A percentile compares a stretch with the other conserved stretches of the same genome.
These are phyloP conservation scores for Sporothrix mexicana DNA, from an alignment of 2,329 filamentous ascomycete genomes.

Conservation along the genomic window DNA sequence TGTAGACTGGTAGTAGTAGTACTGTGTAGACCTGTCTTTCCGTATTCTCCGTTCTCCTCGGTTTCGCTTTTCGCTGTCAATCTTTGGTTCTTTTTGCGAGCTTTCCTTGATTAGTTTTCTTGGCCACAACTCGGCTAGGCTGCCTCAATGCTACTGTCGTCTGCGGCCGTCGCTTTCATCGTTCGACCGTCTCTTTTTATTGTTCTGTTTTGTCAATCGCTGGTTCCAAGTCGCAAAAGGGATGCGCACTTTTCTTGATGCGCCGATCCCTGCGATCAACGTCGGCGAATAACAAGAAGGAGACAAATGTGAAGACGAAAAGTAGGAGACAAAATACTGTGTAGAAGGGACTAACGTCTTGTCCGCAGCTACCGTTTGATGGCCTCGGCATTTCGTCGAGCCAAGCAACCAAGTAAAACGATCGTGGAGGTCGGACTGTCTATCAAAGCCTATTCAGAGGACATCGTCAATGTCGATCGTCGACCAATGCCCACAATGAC, in stretches of 20 bases:
- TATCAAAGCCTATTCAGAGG: background rate
- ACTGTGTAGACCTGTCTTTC: background rate
- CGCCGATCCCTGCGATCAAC: background rate
- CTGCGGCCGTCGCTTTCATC: background rate
- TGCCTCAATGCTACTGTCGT: slow-evolving; percentile 2
- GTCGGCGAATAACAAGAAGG: background rate
- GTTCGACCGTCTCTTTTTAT: background rate
- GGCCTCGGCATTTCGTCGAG: slow-evolving; percentile 15
- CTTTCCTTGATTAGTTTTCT: background rate
- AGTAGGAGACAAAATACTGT: background rate
- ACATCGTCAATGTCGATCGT: slow-evolving; percentile 12
- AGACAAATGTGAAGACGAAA: background rate
- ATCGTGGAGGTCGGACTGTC: background rate
- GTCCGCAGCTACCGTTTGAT: background rate
- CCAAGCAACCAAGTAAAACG: slow-evolving; percentile 6
- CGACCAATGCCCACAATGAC: background rate
- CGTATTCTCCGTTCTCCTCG: background rate
- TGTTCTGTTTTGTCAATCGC: slow-evolving; percentile 13
- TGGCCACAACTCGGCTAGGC: slow-evolving; percentile 13
- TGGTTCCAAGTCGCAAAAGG: slow-evolving; percentile 11
- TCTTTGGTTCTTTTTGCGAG: background rate
- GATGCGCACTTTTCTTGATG: slow-evolving; percentile 1
- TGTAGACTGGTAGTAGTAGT: too few species aligned
- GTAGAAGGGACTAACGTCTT: background rate
- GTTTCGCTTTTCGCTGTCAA: background rate